These are phyloP conservation scores for Dryas octopetala DNA, from an alignment of 306 rosid species.

Conservation along the genomic window DNA sequence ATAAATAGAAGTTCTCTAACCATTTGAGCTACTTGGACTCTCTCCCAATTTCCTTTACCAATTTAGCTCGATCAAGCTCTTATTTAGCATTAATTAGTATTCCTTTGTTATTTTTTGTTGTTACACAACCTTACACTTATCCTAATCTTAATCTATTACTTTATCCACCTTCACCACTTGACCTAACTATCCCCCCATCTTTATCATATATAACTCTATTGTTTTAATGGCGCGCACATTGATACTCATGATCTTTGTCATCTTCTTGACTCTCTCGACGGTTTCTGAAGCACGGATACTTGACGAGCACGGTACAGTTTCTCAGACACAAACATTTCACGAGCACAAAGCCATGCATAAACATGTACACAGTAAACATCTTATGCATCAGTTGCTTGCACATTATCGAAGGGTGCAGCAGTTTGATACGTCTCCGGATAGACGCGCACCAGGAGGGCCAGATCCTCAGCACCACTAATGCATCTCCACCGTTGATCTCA, in stretches of 20 bases:
- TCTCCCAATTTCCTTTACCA: neutral
- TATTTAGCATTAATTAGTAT: neutral
- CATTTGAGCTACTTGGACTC: constrained; percentile 5
- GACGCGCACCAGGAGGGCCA: constrained; percentile 29
- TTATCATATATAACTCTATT: neutral
- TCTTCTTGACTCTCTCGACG: constrained; percentile 20
- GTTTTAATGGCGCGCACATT: neutral
- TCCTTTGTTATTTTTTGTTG: neutral
- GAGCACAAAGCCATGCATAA: constrained; percentile 22
- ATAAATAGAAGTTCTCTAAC: constrained; percentile 23
- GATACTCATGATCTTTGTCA: constrained; percentile 21
- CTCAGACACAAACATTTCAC: constrained; percentile 39
- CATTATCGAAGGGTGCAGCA: neutral
- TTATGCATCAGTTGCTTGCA: constrained; percentile 34
- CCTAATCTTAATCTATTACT: neutral
- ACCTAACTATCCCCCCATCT: neutral
- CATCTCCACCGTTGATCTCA: neutral
- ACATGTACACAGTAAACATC: constrained; percentile 22
- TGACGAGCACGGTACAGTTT: constrained; percentile 13
- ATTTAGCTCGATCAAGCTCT: too few species aligned
- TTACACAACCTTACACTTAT: neutral
- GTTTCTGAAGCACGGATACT: constrained; percentile 40
- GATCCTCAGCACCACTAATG: constrained; percentile 29
- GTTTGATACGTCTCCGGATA: neutral
- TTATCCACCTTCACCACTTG: neutral